Base-by-base conservation (phyloP, 2,329 filamentous ascomycete species). In the Paecilomyces variotii region DNA sequence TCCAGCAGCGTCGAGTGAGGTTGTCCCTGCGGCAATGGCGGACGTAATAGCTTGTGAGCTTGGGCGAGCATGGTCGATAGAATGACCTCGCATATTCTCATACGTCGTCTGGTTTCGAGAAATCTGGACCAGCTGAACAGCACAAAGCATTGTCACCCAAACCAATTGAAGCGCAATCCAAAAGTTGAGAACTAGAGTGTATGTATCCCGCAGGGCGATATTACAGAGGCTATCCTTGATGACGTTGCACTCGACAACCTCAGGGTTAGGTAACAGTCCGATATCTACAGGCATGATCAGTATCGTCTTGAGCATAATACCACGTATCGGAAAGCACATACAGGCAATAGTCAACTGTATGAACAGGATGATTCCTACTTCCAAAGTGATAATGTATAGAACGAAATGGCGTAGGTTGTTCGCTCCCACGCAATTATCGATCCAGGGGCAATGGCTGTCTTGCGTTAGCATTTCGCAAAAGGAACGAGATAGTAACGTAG, bases 341-440 rank as follows among this genome's bases (percentile, higher is more conserved):
- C 88, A 95, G 64, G 82, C 80, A 67, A 93, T 85, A 24, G 87
- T 80, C 39, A 97, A 71, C 71, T 83, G 84, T 64, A 96, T 84
- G 64, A 91, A 87, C 1, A 84, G 67, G 2, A 89, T 63, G 35
- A 97, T 88, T 30, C 91, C 91, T 14, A 89, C 63, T 57, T 91
- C 89, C 62, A 99, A 78, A 67, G 77, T 86, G 50, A 95, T 77
- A 19, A 99, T 83, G 72, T 97, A 99, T 55, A 97, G 78, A 68
- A 97, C 89, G 74, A 99, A 99, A 66, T 97, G 92, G 12, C 94
- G 87, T 69, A 97, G 89, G 72, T 97, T 99, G 78, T 97, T 97
- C 63, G 94, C 84, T 51, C 90, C 94, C 50, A 99, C 85, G 68
- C 94, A 99, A 74, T 97, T 97, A 76, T 96, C 89, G 26, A 97